Evolutionary conservation across 1,139 yeast genomes (phyloP).

Genomic region (Candida sanyaensis): DNA sequence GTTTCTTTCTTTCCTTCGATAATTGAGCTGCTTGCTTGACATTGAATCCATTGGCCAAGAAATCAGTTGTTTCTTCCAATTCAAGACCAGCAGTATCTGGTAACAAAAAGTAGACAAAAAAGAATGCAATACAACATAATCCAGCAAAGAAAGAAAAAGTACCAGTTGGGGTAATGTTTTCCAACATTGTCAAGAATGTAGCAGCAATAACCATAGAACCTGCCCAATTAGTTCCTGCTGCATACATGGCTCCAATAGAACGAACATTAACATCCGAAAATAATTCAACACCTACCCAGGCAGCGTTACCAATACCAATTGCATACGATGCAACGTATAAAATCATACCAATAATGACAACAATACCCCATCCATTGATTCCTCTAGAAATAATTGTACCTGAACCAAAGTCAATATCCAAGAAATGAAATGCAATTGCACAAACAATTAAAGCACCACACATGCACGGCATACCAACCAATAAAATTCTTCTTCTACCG

Average conservation of each 20-base stretch:
- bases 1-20: slow-evolving; percentile 52
- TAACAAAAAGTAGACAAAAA: slow-evolving; percentile 77
- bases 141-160: slow-evolving; percentile 91
- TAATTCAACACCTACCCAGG: slow-evolving; percentile 97
- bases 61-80: slow-evolving; percentile 84
- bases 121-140: slow-evolving; percentile 66
- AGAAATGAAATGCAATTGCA: slow-evolving; percentile 86
- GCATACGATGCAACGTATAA: slow-evolving; percentile 87
- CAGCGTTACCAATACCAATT: slow-evolving; percentile 92
- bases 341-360: slow-evolving; percentile 83
- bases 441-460: slow-evolving; percentile 70
- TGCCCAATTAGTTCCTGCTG: slow-evolving; percentile 96
- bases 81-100: slow-evolving; percentile 93
- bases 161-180: slow-evolving; percentile 91
- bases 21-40: slow-evolving; percentile 68
- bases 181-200: slow-evolving; percentile 90
- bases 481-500: slow-evolving; percentile 80
- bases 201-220: slow-evolving; percentile 91
- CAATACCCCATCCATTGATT: slow-evolving; percentile 82
- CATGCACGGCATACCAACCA: slow-evolving; percentile 82
- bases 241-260: slow-evolving; percentile 86
- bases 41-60: slow-evolving; percentile 81
- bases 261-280: slow-evolving; percentile 88
- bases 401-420: slow-evolving; percentile 58
- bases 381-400: slow-evolving; percentile 47